Base-by-base conservation (phyloP, 2,329 filamentous ascomycete genomes). In the Penicillium thymicola region DNA sequence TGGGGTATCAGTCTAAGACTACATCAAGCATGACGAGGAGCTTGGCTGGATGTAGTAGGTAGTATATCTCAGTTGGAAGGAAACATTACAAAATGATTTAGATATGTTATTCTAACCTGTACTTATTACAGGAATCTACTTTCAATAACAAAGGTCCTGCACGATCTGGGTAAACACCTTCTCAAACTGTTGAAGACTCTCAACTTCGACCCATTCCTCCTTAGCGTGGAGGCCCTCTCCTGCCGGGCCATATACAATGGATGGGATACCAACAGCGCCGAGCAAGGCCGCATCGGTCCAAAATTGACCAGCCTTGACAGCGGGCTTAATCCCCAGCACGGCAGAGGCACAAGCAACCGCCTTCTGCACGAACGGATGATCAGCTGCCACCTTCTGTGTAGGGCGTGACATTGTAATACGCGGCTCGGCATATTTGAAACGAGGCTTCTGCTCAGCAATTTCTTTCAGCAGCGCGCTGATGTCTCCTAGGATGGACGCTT, bases 271-370 rank as follows among this genome's bases (percentile, higher is more conserved):
- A 14, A 66, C 69, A 18, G 76, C 70, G 0, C 72, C 69, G 0
- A 83, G 59, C 13, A 82, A 63, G 2, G 80, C 80, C n/a, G 75
- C 78, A 62, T 83, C 80, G 0, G 78, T 80, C 82, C 80, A 83
- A 58, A 75, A 81, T 0, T 73, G 63, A 0, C 64, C 72, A 7
- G 70, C 72, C 2, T 51, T 28, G 0, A 78, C 56, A 0, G 52
- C 54, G 0, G 71, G 66, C 0, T 69, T 52, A 8, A 37, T 53
- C 0, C 70, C 73, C 1, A 76, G 60, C 0, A 70, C 62, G 3
- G 61, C 41, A 2, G 65, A 54, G 1, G 73, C 68, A 36, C 69
- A 63, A 0, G 70, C 60, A 1, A 64, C 48, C 0, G 75, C 70
- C 5, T 74, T 65, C 4, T 69, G 54, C 0, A 74, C 72, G 25